Conservation (phyloP, 306 rosid genomes). For the Trichosanthes cucumerina region DNA sequence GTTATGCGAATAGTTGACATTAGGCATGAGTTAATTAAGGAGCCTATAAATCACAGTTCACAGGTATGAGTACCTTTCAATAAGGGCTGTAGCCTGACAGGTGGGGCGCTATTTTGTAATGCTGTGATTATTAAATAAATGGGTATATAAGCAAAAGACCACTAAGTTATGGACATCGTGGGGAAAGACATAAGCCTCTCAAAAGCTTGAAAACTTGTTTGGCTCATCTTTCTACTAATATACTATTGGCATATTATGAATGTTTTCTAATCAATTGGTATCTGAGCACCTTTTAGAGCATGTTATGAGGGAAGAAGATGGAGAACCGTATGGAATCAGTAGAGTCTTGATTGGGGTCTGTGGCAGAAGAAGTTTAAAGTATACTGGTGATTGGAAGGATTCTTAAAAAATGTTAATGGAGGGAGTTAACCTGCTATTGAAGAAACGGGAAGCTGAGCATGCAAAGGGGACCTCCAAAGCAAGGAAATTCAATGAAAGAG, state of each 20-base stretch:
- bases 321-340: background rate
- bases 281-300: background rate
- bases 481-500: background rate
- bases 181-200: background rate
- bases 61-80: background rate
- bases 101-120: background rate
- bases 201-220: background rate
- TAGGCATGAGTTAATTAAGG: background rate
- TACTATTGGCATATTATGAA: background rate
- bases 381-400: background rate
- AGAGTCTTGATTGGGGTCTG: background rate
- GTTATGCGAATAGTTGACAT: background rate
- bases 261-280: background rate
- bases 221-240: background rate
- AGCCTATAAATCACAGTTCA: background rate
- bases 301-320: background rate
- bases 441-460: background rate
- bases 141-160: background rate
- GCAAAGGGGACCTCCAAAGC: background rate
- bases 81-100: background rate
- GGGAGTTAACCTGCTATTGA: background rate
- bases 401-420: background rate
- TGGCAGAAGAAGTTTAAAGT: background rate
- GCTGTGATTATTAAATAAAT: background rate
- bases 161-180: background rate